Evolutionary conservation across 139 green algal species (phyloP), one percentile per base, ranked within the genome.

Genomic region (Dunaliella primolecta): DNA sequence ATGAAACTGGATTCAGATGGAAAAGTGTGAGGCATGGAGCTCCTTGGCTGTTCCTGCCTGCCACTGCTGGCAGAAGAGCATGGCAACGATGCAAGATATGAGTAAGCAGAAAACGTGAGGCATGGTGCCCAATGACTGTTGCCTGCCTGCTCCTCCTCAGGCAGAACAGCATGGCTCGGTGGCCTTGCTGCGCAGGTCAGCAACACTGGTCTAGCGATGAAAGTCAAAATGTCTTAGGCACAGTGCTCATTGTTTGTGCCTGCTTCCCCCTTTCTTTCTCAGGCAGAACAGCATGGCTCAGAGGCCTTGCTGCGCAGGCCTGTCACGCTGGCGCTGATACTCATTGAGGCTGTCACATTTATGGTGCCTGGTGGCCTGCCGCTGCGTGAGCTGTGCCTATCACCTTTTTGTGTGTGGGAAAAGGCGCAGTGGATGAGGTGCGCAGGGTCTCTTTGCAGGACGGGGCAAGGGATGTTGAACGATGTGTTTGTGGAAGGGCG

Each of bases 351-450:
- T 25, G 81, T 32, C 1, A 71, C 83, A 30, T 89, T 89, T 38
- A 56, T 75, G 32, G 78, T 75, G 71, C 86, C 86, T 1, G 83
- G 83, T 2, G 86, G 86, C 3, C 36, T 89, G 82, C 64, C 74
- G 38, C 78, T 89, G 46, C 35, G 86, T 32, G 75, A 89, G 35
- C 84, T 89, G 36, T 89, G 86, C 78, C 84, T 91, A 36, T 87
- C 81, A 36, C 88, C 88, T 1, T 91, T 87, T 78, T 89, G 86
- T 25, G 86, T 91, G 15, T 15, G 89, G 23, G 82, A 89, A 37
- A 85, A 84, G 33, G 36, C 77, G 1, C 37, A 91, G 81, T 81
- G 78, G 72, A 56, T 55, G 31, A 84, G 86, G 75, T 86, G 31
- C 27, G 83, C 37, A 3, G 33, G 20, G 21, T 36, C 23, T 21